Percentiles rank a stretch among this genome's conserved stretches.
Evolutionary conservation across 2,329 filamentous ascomycete genomes (phyloP).

Genomic region (Pseudogymnoascus sp.): DNA sequence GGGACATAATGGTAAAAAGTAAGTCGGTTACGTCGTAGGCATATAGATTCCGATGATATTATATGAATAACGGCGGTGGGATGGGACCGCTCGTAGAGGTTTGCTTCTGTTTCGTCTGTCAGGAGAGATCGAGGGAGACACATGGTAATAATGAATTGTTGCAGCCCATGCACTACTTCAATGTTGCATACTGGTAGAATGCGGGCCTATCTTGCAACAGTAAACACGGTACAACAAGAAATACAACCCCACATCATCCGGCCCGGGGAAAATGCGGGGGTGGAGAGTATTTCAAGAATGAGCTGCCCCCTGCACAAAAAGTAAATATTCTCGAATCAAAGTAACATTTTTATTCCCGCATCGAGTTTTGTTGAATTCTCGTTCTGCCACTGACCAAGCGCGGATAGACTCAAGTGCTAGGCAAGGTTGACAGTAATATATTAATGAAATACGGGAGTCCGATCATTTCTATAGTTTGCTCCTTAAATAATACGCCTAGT

Average conservation of each 20-base stretch:
- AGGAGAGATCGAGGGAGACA: neutral
- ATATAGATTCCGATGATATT: neutral
- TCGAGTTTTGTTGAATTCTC: neutral
- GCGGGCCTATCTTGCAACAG: neutral
- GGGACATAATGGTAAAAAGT: neutral
- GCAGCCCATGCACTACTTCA: neutral
- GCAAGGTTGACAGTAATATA: neutral
- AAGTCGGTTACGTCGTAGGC: neutral
- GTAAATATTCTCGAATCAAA: neutral
- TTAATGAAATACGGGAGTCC: neutral
- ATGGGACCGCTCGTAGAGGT: neutral
- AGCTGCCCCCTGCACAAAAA: neutral
- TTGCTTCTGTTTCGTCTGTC: neutral
- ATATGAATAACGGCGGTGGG: neutral
- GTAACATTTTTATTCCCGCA: neutral
- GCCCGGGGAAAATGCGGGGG: neutral
- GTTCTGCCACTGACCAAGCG: neutral
- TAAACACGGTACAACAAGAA: neutral
- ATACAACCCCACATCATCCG: neutral
- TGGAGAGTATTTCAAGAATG: neutral
- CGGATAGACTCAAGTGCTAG: neutral
- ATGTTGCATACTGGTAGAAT: neutral
- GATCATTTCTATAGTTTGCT: neutral
- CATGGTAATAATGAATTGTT: neutral
- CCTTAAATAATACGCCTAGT: neutral